Percentiles rank a stretch among this genome's conserved stretches.
Evolutionary conservation across 805 yeast genomes (phyloP).

Genomic region (Saccharomyces cerevisiae): DNA sequence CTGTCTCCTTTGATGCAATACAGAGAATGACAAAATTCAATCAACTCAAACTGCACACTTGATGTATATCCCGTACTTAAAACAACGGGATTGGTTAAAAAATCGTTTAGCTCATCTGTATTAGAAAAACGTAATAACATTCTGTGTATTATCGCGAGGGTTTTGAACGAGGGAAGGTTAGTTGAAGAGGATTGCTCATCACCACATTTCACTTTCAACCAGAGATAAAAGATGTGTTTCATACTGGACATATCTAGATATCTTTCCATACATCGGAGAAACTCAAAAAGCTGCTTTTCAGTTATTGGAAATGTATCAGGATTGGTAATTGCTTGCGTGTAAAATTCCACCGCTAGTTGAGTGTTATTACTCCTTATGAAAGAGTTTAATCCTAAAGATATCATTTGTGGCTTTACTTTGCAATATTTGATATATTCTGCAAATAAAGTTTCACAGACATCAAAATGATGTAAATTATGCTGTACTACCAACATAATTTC

Average conservation of each 20-base stretch:
- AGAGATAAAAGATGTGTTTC: slow-evolving; percentile 17
- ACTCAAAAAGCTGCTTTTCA: slow-evolving; percentile 11
- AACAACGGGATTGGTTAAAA: slow-evolving; percentile 12
- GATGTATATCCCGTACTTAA: slow-evolving; percentile 11
- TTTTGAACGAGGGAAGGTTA: slow-evolving; percentile 8
- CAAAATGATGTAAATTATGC: slow-evolving; percentile 13
- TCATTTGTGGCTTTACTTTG: slow-evolving; percentile 12
- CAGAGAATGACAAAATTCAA: slow-evolving; percentile 12
- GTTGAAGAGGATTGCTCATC: background rate
- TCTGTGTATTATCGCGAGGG: slow-evolving; percentile 18
- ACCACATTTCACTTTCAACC: slow-evolving; percentile 17
- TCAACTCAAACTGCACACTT: slow-evolving; percentile 11
- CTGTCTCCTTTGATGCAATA: background rate
- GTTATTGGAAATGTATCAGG: slow-evolving; percentile 24
- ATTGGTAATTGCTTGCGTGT: slow-evolving; percentile 21
- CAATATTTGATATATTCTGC: slow-evolving; percentile 23
- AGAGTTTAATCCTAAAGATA: slow-evolving; percentile 22
- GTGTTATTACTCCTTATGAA: slow-evolving; percentile 22
- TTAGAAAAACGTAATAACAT: slow-evolving; percentile 10
- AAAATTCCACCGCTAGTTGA: slow-evolving; percentile 27
- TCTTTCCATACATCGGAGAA: slow-evolving; percentile 13
- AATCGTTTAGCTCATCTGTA: slow-evolving; percentile 6
- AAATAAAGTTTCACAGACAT: slow-evolving; percentile 21
- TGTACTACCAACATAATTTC: slow-evolving; percentile 15
- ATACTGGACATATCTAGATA: slow-evolving; percentile 14